Base-by-base conservation (phyloP, 1,284 basidiomycete genomes). In the Hemileia vastatrix region DNA sequence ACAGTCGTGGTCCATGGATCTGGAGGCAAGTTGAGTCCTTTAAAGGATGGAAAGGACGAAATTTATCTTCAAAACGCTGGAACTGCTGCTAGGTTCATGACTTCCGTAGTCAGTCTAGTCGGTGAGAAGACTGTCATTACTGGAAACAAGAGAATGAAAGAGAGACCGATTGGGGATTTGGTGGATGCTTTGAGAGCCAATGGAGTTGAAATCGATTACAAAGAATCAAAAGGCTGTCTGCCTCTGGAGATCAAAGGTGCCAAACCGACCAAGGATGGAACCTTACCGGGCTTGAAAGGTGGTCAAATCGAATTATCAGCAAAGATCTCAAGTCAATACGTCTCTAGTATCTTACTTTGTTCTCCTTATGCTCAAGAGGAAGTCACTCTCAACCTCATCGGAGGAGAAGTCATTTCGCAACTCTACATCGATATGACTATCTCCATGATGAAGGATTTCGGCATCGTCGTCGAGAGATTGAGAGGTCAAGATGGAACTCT, bases 381-480 rank as follows among this genome's bases (percentile, higher is more conserved):
- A 40, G 83, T 96, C 67, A 86, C 84, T 4, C 85, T 98, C 64
- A 89, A 95, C 78, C 84, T 99, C 64, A 87, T 84, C 0, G 92
- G 92, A 23, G 92, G 90, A 2, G 84, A 88, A 71, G 95, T 98
- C 74, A 96, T 98, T 77, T 95, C 91, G 19, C 94, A 97, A 78
- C 92, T 92, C 2, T 98, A 98, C 80, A 98, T 99, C 77, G 93
- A 99, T 79, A 96, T 98, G 93, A 98, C 95, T 4, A 87, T 96
- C 68, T 86, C 91, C 6, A 95, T 98, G 87, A 98, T 98, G 95
- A 81, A 81, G 64, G 83, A 86, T n/a, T 98, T 98, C 75, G 94
- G 92, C 21, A 81, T 97, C 68, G 73, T 81, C 6, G 92, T 94
- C 56, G 78, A 80, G 52, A 84, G 92, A 54, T 81, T 88, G 64